Evolutionary conservation across 2,329 filamentous ascomycete species (phyloP), one percentile per base, ranked within the genome.

Genomic region (Pseudogymnoascus sp.): DNA sequence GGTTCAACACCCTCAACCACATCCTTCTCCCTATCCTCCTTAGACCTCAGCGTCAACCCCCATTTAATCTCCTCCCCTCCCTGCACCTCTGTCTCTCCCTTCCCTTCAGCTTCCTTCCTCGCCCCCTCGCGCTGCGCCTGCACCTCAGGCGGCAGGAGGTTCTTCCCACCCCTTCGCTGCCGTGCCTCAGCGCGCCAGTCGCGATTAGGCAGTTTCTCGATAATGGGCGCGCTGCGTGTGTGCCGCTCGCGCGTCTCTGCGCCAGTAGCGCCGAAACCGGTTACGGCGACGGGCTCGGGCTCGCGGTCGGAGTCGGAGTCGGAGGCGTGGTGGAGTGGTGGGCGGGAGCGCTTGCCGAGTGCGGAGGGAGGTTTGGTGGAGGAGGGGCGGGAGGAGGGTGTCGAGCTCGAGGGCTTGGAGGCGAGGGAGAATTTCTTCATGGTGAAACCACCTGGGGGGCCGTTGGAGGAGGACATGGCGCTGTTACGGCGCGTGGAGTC

Each of bases 141-240:
- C 41, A 82, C 82, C 65, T 82, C 83, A 6, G 67, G 63, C 26
- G 83, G 84, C n/a, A 87, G 75, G 12, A 82, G 72, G 71, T 83
- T 86, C 72, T 78, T 85, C 66, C 81, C 76, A 63, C 76, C 75
- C 38, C 72, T 71, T 65, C 75, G 74, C 65, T 78, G 79, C 65
- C 77, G 78, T 65, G 76, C 74, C 63, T 85, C 82, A 63, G 80
- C 78, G 68, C 81, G 78, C 85, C 85, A 88, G 74, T 89, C 83
- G 61, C 81, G 78, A 73, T 89, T 89, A 66, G 77, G 74, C 68
- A 82, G 78, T 39, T 75, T 75, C 31, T 78, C 76, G 66, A 91
- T 90, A 16, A 89, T 76, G 49, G 84, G 76, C 6, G 78, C 26
- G n/a, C 45, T 33, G 29, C 45, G 45, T 0, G 45, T 55, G n/a